phyloP scores from a whole-genome alignment of 1,284 basidiomycete genomes.

The Irpex sp. region DNA sequence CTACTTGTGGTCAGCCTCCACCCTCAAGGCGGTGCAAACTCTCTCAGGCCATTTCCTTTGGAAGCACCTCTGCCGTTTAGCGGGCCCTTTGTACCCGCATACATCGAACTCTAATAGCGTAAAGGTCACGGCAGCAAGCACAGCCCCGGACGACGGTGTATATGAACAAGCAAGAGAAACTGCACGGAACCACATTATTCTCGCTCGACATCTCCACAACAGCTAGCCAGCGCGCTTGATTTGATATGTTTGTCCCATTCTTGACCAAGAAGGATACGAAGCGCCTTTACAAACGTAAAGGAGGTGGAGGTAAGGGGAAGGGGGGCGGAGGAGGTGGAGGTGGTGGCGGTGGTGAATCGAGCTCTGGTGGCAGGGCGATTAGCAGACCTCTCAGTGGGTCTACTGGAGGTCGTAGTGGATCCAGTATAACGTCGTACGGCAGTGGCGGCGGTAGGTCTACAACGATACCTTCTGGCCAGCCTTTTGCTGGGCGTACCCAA shows the following conservation, averaged over 20 bases:
- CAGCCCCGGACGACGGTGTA: too few species aligned
- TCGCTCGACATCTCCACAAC: background rate
- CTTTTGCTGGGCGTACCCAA: conserved; percentile 37
- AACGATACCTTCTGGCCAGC: conserved; percentile 37
- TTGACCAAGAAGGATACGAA: conserved; percentile 20
- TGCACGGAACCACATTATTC: too few species aligned
- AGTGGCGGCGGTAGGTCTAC: conserved; percentile 30
- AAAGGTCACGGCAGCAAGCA: too few species aligned
- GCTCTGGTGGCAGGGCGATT: conserved; percentile 7
- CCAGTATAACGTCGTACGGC: conserved; percentile 32
- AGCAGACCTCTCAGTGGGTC: conserved; percentile 28
- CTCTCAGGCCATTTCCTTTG: background rate
- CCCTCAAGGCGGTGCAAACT: background rate
- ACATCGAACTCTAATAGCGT: too few species aligned
- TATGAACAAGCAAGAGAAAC: too few species aligned
- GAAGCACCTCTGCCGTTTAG: background rate
- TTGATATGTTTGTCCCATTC: conserved; percentile 29
- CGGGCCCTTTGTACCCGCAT: background rate
- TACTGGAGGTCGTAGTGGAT: conserved; percentile 21
- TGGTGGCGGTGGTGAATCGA: conserved; percentile 11
- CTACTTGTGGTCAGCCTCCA: background rate
- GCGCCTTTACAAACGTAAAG: conserved; percentile 22
- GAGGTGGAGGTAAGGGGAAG: conserved; percentile 22
- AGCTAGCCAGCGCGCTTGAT: background rate
- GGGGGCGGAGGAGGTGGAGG: conserved; percentile 21